Conservation (phyloP, 352 stramenopile species). For the Phytophthora pini region DNA sequence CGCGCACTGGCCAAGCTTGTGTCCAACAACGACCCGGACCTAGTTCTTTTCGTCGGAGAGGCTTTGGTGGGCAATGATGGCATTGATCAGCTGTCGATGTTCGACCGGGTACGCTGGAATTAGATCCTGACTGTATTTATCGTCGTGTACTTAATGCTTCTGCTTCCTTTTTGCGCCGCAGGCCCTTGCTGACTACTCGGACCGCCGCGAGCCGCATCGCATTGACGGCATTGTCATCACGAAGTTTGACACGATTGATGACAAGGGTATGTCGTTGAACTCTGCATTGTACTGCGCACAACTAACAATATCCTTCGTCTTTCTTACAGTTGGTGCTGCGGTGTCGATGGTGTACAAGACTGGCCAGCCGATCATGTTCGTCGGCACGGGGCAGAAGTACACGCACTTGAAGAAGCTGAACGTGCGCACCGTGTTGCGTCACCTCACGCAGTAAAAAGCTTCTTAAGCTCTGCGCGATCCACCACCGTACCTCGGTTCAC, state of each 20-base stretch:
- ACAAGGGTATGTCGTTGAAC: slow-evolving; percentile 89
- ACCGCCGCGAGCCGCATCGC: slow-evolving; percentile 86
- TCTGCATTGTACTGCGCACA: background rate
- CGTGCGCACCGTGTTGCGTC: slow-evolving; percentile 95
- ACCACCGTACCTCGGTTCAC: slow-evolving; percentile 12
- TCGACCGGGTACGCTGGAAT: slow-evolving; percentile 79
- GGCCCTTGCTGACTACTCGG: slow-evolving; percentile 90
- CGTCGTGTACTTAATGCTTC: slow-evolving; percentile 13
- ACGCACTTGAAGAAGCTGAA: slow-evolving; percentile 99
- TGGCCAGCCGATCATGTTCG: slow-evolving; percentile 98
- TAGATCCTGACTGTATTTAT: background rate
- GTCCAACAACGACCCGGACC: slow-evolving; percentile 96
- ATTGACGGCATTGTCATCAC: slow-evolving; percentile 99
- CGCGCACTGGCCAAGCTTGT: slow-evolving; percentile 97
- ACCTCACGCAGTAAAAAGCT: slow-evolving; percentile 90
- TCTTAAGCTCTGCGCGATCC: slow-evolving; percentile 6
- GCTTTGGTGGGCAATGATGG: slow-evolving; percentile 99
- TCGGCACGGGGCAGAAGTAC: slow-evolving; percentile 99
- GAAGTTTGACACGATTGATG: slow-evolving; percentile 99
- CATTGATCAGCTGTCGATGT: slow-evolving; percentile 97
- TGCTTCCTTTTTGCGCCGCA: slow-evolving; percentile 22
- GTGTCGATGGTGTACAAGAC: slow-evolving; percentile 99
- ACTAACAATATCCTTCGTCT: slow-evolving; percentile 7
- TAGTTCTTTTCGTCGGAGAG: slow-evolving; percentile 99
- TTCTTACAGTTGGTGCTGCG: slow-evolving; percentile 94